Percentiles rank a stretch among this genome's conserved stretches.
phyloP scores from a whole-genome alignment of 129 eudicot species.

The Flaveria bidentis region DNA sequence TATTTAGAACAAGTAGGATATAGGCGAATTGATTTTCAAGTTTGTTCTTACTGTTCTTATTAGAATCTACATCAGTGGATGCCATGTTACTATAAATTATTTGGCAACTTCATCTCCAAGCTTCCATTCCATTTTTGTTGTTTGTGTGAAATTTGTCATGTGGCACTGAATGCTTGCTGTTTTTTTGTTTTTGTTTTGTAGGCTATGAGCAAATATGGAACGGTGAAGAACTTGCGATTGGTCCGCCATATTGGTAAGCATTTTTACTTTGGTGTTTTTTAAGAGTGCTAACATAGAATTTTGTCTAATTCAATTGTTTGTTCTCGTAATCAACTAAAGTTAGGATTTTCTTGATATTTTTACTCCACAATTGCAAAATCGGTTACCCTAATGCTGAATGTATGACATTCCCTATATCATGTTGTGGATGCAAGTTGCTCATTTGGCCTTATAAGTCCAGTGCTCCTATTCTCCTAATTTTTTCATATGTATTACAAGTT shows the following conservation, averaged over 20 bases:
- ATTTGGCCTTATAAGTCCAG: not conserved
- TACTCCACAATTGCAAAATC: not conserved
- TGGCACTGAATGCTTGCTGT: slow-evolving; percentile 5
- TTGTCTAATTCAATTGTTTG: not conserved
- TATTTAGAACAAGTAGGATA: not conserved
- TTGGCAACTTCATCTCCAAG: not conserved
- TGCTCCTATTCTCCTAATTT: not conserved
- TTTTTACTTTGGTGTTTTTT: not conserved
- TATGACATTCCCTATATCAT: not conserved
- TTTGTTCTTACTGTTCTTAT: slow-evolving; percentile 8
- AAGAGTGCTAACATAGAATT: not conserved
- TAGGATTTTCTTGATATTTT: not conserved
- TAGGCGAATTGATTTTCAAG: not conserved
- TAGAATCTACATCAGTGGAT: slow-evolving; percentile 1
- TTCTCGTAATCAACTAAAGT: slow-evolving; percentile 4
- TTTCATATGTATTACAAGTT: not conserved
- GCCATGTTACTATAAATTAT: not conserved
- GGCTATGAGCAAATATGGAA: slow-evolving; percentile 89
- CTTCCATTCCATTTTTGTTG: slow-evolving; percentile 18
- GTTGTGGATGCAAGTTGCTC: not conserved
- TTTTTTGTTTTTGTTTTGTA: slow-evolving; percentile 34
- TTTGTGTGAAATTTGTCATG: not conserved
- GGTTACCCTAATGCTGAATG: slow-evolving; percentile 5
- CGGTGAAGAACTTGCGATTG: slow-evolving; percentile 77
- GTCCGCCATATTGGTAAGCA: slow-evolving; percentile 83